These are phyloP conservation scores for Dendrobium catenatum DNA, from an alignment of 106 monocot species.

Conservation along the genomic window DNA sequence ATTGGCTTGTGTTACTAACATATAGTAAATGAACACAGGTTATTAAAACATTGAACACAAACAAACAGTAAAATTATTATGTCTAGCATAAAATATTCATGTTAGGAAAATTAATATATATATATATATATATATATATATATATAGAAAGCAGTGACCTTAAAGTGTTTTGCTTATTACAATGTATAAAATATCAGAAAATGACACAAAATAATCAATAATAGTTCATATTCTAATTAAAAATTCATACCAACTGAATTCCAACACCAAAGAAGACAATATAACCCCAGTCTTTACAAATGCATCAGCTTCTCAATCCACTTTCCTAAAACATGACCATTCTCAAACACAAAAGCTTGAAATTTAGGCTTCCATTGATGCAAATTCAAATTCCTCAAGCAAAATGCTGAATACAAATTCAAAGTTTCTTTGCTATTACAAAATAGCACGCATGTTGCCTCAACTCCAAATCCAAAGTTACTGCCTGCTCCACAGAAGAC, in stretches of 20 bases:
- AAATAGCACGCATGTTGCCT: neutral
- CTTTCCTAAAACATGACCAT: neutral
- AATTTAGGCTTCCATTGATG: neutral
- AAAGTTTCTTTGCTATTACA: neutral
- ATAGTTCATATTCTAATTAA: neutral
- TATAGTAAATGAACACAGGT: neutral
- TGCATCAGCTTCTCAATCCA: neutral
- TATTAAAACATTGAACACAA: neutral
- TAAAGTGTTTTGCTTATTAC: neutral
- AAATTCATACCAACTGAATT: neutral
- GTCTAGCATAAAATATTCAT: too few relatives aligned
- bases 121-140: neutral
- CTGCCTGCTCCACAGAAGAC: neutral
- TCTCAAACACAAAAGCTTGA: conserved; percentile 6
- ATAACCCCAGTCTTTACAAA: neutral
- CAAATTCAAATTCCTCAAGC: neutral
- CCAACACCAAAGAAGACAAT: neutral
- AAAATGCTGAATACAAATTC: neutral
- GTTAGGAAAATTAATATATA: neutral
- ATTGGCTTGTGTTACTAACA: neutral
- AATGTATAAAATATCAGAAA: too few relatives aligned
- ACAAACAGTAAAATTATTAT: too few relatives aligned
- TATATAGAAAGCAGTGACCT: neutral
- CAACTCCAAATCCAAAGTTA: neutral
- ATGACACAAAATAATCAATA: neutral